Evolutionary conservation across 176 grass and related monocot genomes (phyloP).

Genomic region (Triticum turgidum): DNA sequence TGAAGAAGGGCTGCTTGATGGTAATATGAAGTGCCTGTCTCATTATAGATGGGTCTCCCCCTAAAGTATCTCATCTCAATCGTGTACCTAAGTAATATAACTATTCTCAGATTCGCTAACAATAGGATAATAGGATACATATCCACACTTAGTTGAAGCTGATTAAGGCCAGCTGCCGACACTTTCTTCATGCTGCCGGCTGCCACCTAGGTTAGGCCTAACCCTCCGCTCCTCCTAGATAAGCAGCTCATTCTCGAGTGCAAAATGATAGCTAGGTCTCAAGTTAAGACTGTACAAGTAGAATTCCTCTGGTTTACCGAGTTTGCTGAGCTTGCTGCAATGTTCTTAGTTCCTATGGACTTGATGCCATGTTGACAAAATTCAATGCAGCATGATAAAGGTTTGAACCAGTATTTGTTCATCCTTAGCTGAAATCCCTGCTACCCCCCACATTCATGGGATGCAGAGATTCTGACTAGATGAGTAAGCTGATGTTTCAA

Average conservation of each 20-base stretch:
- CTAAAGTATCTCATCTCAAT: not conserved
- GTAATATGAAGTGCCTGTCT: not conserved
- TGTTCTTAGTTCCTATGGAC: not conserved
- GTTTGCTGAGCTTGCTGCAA: not conserved
- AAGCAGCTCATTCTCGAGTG: not conserved
- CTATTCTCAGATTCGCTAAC: not conserved
- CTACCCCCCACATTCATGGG: not conserved
- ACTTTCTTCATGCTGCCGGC: not conserved
- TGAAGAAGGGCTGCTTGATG: not conserved
- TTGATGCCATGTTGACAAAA: not conserved
- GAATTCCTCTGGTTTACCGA: not conserved
- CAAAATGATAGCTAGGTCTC: not conserved
- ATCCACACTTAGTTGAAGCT: not conserved
- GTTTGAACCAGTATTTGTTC: not conserved
- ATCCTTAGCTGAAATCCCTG: not conserved
- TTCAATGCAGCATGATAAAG: not conserved
- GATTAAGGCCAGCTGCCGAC: not conserved
- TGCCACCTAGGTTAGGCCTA: not conserved
- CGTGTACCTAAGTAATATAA: not conserved
- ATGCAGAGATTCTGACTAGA: not conserved
- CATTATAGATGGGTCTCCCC: not conserved
- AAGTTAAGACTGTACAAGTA: not conserved
- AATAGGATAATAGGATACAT: not conserved
- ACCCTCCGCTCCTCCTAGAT: not conserved
- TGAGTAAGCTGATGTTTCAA: not conserved